A percentile compares a stretch with the other conserved stretches of the same genome.
Evolutionary conservation across 164 flowering plant genomes (phyloP).

Genomic region (Vitis riparia): DNA sequence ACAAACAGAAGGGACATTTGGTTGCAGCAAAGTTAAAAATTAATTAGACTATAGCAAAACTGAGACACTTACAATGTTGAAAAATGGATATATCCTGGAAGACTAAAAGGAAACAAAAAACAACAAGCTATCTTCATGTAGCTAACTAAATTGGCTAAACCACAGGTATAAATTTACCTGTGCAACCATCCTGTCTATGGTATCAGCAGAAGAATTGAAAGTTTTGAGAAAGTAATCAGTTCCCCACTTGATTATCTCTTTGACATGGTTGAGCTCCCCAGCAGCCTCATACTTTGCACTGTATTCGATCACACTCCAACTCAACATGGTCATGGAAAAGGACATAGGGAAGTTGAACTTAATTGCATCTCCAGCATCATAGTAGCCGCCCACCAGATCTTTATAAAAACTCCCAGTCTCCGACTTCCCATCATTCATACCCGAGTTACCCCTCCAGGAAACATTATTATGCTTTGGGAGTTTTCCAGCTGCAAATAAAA

Average conservation of each 20-base stretch:
- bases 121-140: no score
- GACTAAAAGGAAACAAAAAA: no score
- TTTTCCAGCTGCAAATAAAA: constrained; percentile 64
- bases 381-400: constrained; percentile 85
- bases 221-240: constrained; percentile 91
- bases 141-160: no score
- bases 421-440: constrained; percentile 67
- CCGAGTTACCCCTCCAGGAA: constrained; percentile 83
- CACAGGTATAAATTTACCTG: constrained; percentile 47
- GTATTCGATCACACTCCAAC: constrained; percentile 97
- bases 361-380: constrained; percentile 96
- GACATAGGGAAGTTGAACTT: constrained; percentile 88
- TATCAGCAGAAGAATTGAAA: constrained; percentile 76
- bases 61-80: no score
- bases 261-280: constrained; percentile 85
- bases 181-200: constrained; percentile 50
- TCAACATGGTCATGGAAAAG: constrained; percentile 89
- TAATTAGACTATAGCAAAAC: neutral
- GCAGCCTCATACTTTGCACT: constrained; percentile 87
- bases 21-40: no score
- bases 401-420: constrained; percentile 34
- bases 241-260: constrained; percentile 90
- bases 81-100: no score
- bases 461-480: constrained; percentile 89
- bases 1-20: no score